A percentile compares a stretch with the other conserved stretches of the same genome.
Evolutionary conservation across 2,329 filamentous ascomycete genomes (phyloP).

Genomic region (Paecilomyces niveus): DNA sequence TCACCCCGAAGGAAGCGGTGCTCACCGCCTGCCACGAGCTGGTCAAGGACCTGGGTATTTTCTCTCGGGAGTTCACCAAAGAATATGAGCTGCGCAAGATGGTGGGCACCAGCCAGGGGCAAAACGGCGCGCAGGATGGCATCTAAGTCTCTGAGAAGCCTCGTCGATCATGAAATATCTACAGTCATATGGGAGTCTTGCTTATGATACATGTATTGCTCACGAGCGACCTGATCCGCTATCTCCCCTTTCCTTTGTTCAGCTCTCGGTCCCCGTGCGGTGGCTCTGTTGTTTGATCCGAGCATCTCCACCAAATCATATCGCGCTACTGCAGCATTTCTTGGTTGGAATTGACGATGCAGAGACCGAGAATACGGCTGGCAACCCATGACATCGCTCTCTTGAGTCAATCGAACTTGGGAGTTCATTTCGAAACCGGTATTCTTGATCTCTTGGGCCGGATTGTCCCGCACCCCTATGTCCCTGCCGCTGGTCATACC

Average conservation of each 20-base stretch:
- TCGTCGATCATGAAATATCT: neutral
- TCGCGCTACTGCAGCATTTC: neutral
- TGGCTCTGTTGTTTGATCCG: neutral
- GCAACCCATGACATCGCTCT: too few relatives aligned
- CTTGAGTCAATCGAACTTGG: neutral
- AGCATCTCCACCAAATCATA: neutral
- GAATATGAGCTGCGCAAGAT: slow-evolving; percentile 87
- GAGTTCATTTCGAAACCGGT: neutral
- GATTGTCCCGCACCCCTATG: neutral
- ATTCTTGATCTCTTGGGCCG: neutral
- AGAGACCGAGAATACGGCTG: neutral
- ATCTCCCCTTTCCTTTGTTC: neutral
- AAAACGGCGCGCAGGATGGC: slow-evolving; percentile 15
- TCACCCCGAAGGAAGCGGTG: slow-evolving; percentile 84
- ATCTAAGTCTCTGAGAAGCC: slow-evolving; percentile 1
- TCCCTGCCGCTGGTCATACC: neutral
- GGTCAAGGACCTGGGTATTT: slow-evolving; percentile 69
- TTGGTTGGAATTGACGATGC: neutral
- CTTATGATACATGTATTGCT: neutral
- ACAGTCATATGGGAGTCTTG: neutral
- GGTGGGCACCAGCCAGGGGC: slow-evolving; percentile 57
- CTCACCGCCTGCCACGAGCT: slow-evolving; percentile 73
- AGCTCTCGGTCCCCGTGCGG: neutral
- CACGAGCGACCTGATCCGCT: neutral
- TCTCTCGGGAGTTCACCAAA: slow-evolving; percentile 84